A percentile compares a stretch with the other conserved stretches of the same genome.
Conservation (phyloP, 805 yeast genomes). For the Kuraishia hungarica region DNA sequence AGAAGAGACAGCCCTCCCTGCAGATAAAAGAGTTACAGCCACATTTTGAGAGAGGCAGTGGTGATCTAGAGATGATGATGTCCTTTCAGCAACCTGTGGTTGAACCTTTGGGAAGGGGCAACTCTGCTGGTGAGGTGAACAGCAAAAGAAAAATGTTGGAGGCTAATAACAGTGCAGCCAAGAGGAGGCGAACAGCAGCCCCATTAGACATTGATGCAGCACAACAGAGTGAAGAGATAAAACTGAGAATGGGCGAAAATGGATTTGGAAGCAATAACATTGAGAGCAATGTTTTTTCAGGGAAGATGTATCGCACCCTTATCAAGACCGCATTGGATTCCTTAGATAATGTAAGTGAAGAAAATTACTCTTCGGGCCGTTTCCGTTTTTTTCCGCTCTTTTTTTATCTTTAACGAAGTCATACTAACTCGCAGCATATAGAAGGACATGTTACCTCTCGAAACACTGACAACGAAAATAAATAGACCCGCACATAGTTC, state of each 20-base stretch:
- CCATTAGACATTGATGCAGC: background rate
- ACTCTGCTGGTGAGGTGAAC: background rate
- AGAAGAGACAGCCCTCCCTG: background rate
- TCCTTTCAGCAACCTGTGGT: background rate
- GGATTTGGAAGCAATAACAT: background rate
- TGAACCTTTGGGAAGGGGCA: background rate
- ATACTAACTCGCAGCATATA: conserved; percentile 18
- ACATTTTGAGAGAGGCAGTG: background rate
- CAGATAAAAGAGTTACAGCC: no score
- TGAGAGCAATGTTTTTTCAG: background rate
- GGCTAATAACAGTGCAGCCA: background rate
- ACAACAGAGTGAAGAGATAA: background rate
- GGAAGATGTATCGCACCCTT: conserved; percentile 22
- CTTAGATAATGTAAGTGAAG: conserved; percentile 44
- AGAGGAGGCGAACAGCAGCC: background rate
- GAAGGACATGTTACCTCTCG: conserved; percentile 47
- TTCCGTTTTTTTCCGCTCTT: conserved; percentile 3
- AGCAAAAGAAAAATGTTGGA: background rate
- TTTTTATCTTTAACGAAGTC: conserved; percentile 1
- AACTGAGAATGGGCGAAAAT: background rate
- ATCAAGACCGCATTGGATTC: conserved; percentile 64
- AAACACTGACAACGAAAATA: conserved; percentile 52
- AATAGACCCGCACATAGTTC: conserved; percentile 39
- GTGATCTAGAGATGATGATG: background rate
- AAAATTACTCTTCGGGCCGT: conserved; percentile 4